These are phyloP conservation scores for Pseudocercospora cruenta DNA, from an alignment of 2,329 filamentous ascomycete genomes.

Conservation along the genomic window DNA sequence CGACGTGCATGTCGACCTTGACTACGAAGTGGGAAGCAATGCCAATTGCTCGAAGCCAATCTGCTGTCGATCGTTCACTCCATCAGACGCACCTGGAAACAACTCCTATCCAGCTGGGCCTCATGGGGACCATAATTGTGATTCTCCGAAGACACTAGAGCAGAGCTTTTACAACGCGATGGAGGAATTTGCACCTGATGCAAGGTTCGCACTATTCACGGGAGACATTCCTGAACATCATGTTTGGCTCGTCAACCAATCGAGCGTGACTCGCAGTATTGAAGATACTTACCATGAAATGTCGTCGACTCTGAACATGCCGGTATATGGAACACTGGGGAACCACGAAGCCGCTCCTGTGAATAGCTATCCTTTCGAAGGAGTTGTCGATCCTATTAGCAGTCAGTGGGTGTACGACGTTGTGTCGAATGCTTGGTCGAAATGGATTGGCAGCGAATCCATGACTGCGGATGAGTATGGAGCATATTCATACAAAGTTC, in stretches of 20 bases:
- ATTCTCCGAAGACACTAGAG: conserved; percentile 56
- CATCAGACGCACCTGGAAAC: conserved; percentile 53
- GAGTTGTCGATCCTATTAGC: conserved; percentile 20
- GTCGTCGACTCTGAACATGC: conserved; percentile 47
- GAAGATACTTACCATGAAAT: conserved; percentile 50
- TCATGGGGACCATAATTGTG: conserved; percentile 59
- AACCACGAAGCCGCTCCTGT: conserved; percentile 57
- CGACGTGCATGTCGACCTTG: conserved; percentile 62
- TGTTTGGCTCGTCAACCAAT: conserved; percentile 43
- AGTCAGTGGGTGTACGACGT: conserved; percentile 59
- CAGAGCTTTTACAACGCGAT: conserved; percentile 55
- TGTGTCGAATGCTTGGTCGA: conserved; percentile 52
- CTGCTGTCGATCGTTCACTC: conserved; percentile 60
- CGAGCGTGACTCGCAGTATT: conserved; percentile 43
- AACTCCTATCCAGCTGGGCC: conserved; percentile 55
- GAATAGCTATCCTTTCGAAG: conserved; percentile 29
- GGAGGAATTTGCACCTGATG: conserved; percentile 45
- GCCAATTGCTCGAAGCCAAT: conserved; percentile 62
- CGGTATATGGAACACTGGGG: conserved; percentile 58
- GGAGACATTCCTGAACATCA: conserved; percentile 62
- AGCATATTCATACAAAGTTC: conserved; percentile 53
- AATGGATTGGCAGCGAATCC: conserved; percentile 51
- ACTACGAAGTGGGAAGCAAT: conserved; percentile 58
- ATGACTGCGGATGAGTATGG: conserved; percentile 48
- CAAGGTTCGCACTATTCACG: conserved; percentile 61